Evolutionary conservation across 164 flowering plant genomes (phyloP), one percentile per base, ranked within the genome.

Genomic region (Malania oleifera): DNA sequence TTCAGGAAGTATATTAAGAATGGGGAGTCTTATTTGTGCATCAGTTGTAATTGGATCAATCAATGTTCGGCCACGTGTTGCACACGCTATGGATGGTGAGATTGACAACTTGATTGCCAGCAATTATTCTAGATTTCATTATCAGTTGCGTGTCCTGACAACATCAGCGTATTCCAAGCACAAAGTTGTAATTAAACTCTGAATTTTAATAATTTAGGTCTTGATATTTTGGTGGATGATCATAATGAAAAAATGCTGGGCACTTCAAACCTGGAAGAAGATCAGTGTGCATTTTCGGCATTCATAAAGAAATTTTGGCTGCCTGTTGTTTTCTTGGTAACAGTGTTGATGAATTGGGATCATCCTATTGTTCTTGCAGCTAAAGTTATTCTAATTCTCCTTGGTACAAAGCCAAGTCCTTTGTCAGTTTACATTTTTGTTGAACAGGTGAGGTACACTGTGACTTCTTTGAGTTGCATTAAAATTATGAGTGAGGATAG

Each of bases 341-440:
- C 66, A 15, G 59, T 80, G n/a, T 54, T 69, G 63, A 15, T 61
- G 47, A 58, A 71, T 61, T 73, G 65, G 81, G 72, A 67, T 41
- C 65, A 71, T 46, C 80, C 81, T 17, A 4, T 80, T 14, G 35
- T 29, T 24, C 62, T 80, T 43, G 74, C 18, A 13, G 40, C 52
- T 18, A 67, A 66, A 71, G 56, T 67, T 29, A 29, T 60, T 41
- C 59, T 80, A 38, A 62, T 70, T 66, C 76, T 77, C 34, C 51
- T 77, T 10, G 58, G 71, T 67, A 77, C 84, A 46, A 74, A 62
- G 31, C 81, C 78, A 7, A 56, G 59, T 47, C 78, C 76, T 64
- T 62, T 61, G 15, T 77, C 81, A 29, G 70, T 80, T 27, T 71
- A 80, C 60, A 49, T 71, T 37, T 67, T 63, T 55, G 56, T 77